Evolutionary conservation across 2,329 filamentous ascomycete genomes (phyloP).

Genomic region (Fusarium albidum): DNA sequence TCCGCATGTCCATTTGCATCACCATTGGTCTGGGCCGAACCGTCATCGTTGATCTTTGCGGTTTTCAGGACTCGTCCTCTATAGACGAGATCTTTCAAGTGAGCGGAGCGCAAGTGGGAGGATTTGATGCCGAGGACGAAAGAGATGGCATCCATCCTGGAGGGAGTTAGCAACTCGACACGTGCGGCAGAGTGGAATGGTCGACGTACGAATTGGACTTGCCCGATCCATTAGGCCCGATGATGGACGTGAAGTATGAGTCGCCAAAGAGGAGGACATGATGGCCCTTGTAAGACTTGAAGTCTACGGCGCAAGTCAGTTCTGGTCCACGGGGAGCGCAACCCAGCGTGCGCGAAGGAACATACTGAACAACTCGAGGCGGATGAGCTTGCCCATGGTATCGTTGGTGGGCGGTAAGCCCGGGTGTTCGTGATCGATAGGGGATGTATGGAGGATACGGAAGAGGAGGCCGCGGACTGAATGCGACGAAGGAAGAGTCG

Average conservation of each 20-base stretch:
- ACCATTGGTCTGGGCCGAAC: slow-evolving; percentile 73
- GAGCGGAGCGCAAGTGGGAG: slow-evolving; percentile 92
- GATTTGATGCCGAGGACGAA: slow-evolving; percentile 99
- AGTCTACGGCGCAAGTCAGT: slow-evolving; percentile 66
- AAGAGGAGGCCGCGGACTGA: slow-evolving; percentile 29
- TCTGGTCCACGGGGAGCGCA: slow-evolving; percentile 2
- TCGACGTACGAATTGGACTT: slow-evolving; percentile 91
- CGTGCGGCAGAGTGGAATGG: background rate
- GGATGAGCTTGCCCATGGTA: slow-evolving; percentile 94
- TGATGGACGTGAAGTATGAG: slow-evolving; percentile 99
- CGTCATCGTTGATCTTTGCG: slow-evolving; percentile 91
- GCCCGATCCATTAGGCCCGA: slow-evolving; percentile 98
- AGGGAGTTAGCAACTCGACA: slow-evolving; percentile 9
- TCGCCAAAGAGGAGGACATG: slow-evolving; percentile 95
- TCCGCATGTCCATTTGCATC: slow-evolving; percentile 68
- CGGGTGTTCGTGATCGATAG: slow-evolving; percentile 8
- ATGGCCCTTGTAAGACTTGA: slow-evolving; percentile 99
- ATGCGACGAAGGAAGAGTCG: slow-evolving; percentile 32
- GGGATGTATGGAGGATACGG: slow-evolving; percentile 11
- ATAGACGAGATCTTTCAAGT: slow-evolving; percentile 94
- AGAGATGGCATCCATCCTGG: slow-evolving; percentile 97
- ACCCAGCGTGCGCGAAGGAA: slow-evolving; percentile 26
- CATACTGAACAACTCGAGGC: slow-evolving; percentile 92
- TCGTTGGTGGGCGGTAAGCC: slow-evolving; percentile 34
- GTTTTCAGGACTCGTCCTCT: slow-evolving; percentile 92